phyloP scores from a whole-genome alignment of 2,329 filamentous ascomycete genomes.

The Penicillium olsonii region DNA sequence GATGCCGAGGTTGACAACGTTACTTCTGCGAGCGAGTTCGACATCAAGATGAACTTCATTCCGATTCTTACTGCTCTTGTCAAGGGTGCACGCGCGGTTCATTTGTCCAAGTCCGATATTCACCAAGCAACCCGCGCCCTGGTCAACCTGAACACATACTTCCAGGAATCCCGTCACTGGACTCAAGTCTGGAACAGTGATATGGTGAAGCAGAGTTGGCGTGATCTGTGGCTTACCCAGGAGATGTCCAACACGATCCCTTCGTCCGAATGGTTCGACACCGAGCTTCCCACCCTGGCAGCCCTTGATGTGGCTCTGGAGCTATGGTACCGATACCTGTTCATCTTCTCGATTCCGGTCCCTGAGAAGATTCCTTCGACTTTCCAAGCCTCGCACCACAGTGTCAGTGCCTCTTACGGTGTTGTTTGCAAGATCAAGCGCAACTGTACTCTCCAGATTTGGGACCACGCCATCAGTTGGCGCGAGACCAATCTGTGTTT shows the following conservation, averaged over 20 bases:
- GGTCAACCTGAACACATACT: conserved; percentile 53
- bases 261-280: conserved; percentile 39
- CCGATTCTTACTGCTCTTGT: conserved; percentile 55
- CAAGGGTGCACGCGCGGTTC: conserved; percentile 50
- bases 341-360: conserved; percentile 60
- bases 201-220: conserved; percentile 48
- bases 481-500: conserved; percentile 56
- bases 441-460: conserved; percentile 62
- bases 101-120: conserved; percentile 46
- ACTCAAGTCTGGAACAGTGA: conserved; percentile 51
- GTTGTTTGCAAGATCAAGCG: conserved; percentile 64
- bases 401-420: conserved; percentile 61
- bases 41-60: conserved; percentile 57
- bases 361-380: conserved; percentile 60
- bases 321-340: conserved; percentile 48
- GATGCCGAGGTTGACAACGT: conserved; percentile 55
- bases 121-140: conserved; percentile 51
- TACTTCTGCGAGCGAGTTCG: conserved; percentile 46
- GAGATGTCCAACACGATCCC: conserved; percentile 44
- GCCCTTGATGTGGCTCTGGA: conserved; percentile 42
- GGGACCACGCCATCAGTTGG: conserved; percentile 66
- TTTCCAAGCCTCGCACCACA: conserved; percentile 65
- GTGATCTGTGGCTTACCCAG: conserved; percentile 50
- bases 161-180: conserved; percentile 52
- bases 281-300: conserved; percentile 40